Conservation (phyloP, 106 monocot species). For the Allium fistulosum region DNA sequence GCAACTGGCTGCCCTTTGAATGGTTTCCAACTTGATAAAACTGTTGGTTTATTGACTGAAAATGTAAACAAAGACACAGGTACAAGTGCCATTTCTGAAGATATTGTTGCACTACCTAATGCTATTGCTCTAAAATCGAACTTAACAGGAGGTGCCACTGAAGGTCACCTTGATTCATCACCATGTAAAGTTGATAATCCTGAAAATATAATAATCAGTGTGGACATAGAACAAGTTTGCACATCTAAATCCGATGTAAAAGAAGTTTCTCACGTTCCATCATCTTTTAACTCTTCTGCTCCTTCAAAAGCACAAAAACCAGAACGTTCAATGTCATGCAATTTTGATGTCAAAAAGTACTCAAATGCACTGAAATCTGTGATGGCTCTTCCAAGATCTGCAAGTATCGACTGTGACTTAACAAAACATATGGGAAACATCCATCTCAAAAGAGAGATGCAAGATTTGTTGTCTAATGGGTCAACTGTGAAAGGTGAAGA, state of each 20-base stretch:
- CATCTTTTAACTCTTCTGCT: conserved; percentile 9
- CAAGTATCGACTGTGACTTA: conserved; percentile 3
- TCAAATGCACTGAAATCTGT: neutral
- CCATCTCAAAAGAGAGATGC: conserved; percentile 2
- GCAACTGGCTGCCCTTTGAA: neutral
- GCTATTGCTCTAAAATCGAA: conserved; percentile 6
- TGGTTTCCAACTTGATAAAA: neutral
- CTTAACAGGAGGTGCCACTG: conserved; percentile 10
- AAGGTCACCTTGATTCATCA: conserved; percentile 16
- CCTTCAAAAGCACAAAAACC: conserved; percentile 5
- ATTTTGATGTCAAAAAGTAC: conserved; percentile 12
- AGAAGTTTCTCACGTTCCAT: conserved; percentile 1
- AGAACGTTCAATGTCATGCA: conserved; percentile 7
- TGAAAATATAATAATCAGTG: conserved; percentile 12
- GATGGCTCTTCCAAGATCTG: conserved; percentile 12
- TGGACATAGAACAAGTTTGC: conserved; percentile 8
- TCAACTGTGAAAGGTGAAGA: conserved; percentile 4
- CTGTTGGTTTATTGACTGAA: neutral
- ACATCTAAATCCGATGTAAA: neutral
- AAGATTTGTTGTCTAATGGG: neutral
- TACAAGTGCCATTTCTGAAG: conserved; percentile 12
- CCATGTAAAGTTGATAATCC: conserved; percentile 1
- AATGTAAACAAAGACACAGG: conserved; percentile 1
- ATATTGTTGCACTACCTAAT: conserved; percentile 13
- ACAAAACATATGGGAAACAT: conserved; percentile 1